Evolutionary conservation across 1,284 basidiomycete genomes (phyloP), one percentile per base, ranked within the genome.

Genomic region (Trichosporon sp.): DNA sequence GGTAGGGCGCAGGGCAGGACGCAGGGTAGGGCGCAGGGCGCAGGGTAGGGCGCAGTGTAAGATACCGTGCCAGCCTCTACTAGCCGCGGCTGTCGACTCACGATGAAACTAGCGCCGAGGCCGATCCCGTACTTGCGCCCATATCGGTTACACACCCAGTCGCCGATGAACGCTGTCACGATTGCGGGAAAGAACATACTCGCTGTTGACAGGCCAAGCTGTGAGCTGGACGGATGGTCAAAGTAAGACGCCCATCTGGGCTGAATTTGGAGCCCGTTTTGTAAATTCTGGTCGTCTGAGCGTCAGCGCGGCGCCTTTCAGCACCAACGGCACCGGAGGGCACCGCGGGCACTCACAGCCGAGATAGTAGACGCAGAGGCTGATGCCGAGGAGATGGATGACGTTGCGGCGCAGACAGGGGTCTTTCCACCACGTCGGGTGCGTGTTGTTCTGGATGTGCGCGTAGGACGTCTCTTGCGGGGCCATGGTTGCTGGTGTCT

Each of bases 181-280:
- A 77, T 62, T 2, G 75, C 72, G 18, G 76, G 76, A 58, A 78
- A 72, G 70, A 72, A 77, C 62, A 77, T 51, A 2, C 65, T 65
- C 1, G 77, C 75, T 2, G 77, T 68, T 47, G 66, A 63, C 13
- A 78, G 65, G 32, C 77, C 76, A 34, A 78, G 76, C 11, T 62
- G 64, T 7, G 71, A 67, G 23, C 74, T 68, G 11, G 63, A 64
- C 2, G 77, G 77, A 2, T 67, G 42, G 29, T 70, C 53, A 62
- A 78, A 78, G 72, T 75, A 78, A 13, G 62, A 68, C 25, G 74
- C 70, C 76, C 76, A 78, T 34, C 64, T 64, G 0, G 73, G 74
- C 9, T 76, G 62, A 3, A 74, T 66, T 32, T 74, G 73, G 29
- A 75, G 64, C 67, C 74, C 76, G 27, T 70, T 75, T 6, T 77